Evolutionary conservation across 2,329 filamentous ascomycete genomes (phyloP).

Genomic region (Colletotrichum tanaceti): DNA sequence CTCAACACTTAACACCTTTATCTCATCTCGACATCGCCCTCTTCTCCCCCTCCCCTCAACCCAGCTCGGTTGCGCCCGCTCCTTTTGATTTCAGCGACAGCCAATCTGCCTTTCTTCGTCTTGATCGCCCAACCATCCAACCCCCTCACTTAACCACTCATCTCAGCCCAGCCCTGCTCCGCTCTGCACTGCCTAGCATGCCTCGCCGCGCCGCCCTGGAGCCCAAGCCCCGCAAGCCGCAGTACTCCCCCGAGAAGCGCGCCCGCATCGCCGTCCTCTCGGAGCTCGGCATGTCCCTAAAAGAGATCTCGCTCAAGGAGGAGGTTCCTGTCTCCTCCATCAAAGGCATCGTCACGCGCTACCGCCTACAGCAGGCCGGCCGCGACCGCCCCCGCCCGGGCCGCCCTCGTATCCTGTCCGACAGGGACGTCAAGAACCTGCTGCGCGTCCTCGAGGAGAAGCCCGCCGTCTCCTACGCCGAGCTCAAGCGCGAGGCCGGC

Average conservation of each 20-base stretch:
- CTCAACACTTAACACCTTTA: not conserved
- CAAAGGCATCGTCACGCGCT: slow-evolving; percentile 40
- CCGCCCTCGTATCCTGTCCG: slow-evolving; percentile 36
- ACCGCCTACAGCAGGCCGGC: slow-evolving; percentile 38
- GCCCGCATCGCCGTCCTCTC: slow-evolving; percentile 39
- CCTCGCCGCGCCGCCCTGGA: slow-evolving; percentile 39
- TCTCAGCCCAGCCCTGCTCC: not conserved
- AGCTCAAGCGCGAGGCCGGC: slow-evolving; percentile 34
- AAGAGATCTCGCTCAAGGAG: slow-evolving; percentile 40
- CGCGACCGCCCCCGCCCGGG: slow-evolving; percentile 38
- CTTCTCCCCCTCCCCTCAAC: not conserved
- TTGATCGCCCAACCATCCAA: not conserved
- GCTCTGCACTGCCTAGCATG: slow-evolving; percentile 11
- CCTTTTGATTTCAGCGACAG: slow-evolving; percentile 4
- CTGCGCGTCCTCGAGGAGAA: slow-evolving; percentile 39
- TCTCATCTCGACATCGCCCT: slow-evolving; percentile 9
- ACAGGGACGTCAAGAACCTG: slow-evolving; percentile 38
- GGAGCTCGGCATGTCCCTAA: slow-evolving; percentile 40
- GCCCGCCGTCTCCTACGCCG: slow-evolving; percentile 34
- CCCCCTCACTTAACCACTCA: not conserved
- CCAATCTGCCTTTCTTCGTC: not conserved
- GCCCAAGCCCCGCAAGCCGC: slow-evolving; percentile 39
- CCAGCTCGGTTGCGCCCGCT: slow-evolving; percentile 6
- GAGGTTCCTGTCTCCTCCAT: slow-evolving; percentile 39
- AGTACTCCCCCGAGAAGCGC: slow-evolving; percentile 40